phyloP scores from a whole-genome alignment of 352 stramenopile genomes.

The Phytophthora pini region DNA sequence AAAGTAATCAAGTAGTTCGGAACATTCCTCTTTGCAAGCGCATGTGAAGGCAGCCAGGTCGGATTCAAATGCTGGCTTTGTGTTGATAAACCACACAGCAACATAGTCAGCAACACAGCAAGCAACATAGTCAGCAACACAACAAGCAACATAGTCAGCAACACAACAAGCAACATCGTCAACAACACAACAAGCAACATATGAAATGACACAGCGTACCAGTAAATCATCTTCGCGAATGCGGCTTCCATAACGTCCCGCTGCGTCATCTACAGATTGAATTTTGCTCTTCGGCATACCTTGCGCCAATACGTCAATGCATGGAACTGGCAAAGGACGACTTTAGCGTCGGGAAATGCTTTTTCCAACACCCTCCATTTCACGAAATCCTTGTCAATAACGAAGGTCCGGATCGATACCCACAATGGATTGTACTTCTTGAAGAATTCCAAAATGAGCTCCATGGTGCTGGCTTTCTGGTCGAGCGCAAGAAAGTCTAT shows the following conservation, averaged over 20 bases:
- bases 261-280: conserved; percentile 18
- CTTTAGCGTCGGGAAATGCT: conserved; percentile 7
- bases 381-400: conserved; percentile 28
- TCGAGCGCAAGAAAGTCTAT: conserved; percentile 29
- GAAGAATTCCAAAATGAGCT: conserved; percentile 21
- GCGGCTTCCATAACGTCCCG: conserved; percentile 7
- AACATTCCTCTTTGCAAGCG: not conserved
- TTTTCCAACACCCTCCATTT: conserved; percentile 14
- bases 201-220: not conserved
- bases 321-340: conserved; percentile 19
- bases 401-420: conserved; percentile 3
- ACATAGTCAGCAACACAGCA: not conserved
- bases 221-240: not conserved
- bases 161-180: no score
- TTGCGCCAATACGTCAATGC: conserved; percentile 12
- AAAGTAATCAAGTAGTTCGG: not conserved
- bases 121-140: no score
- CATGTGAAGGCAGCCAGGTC: not conserved
- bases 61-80: not conserved
- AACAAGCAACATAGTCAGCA: no score
- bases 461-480: conserved; percentile 24
- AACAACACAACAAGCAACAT: not conserved
- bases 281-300: conserved; percentile 3
- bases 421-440: conserved; percentile 20
- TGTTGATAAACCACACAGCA: not conserved